Base-by-base conservation (phyloP, 2,329 filamentous ascomycete species). In the Phaeomoniella chlamydospora region DNA sequence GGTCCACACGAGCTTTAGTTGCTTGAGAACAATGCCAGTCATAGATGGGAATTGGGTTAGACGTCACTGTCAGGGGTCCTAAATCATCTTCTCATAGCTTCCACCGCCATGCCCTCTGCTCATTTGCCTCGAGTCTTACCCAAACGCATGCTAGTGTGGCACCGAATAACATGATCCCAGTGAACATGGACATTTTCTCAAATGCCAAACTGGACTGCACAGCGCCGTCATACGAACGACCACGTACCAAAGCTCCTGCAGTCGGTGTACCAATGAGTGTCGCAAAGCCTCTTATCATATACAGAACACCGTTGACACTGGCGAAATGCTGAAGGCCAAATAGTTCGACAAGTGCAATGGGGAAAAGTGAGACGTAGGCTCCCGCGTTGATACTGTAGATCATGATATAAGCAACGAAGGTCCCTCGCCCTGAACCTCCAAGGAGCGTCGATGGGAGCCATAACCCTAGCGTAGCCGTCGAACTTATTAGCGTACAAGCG, bases 311-410 rank as follows among this genome's bases (percentile, higher is more conserved):
- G 31, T 52, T 59, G 3, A 59, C 55, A 12, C 49, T 52, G 5
- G 55, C 55, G 33, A 57, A 58, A 15, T 57, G 43, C 37, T 56
- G 47, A 10, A 52, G 45, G 3, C 57, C 56, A 34, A 60, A 60
- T 3, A 59, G 39, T 37, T 60, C 57, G 11, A 59, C 52, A 33
- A 60, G 39, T 12, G 52, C 51, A 1, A 58, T 51, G 0, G 59
- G 57, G 33, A 61, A 61, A 2, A 61, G 44, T 5, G 54, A 53
- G 19, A 60, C 54, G 39, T 61, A 61, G 3, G 57, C 56, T 29
- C 54, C 51, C 5, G 56, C 57, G 35, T 57, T 57, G 4, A 52
- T 40, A 14, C 58, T 56, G 31, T 60, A 61, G 2, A 49, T 39
- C 1, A 53, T 46, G 3, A 52, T 43, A 14, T 55, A 42, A 0